Percentiles rank a stretch among this genome's conserved stretches.
Evolutionary conservation across 768 basidiomycete species (phyloP).

Genomic region (Crucibulum laeve): DNA sequence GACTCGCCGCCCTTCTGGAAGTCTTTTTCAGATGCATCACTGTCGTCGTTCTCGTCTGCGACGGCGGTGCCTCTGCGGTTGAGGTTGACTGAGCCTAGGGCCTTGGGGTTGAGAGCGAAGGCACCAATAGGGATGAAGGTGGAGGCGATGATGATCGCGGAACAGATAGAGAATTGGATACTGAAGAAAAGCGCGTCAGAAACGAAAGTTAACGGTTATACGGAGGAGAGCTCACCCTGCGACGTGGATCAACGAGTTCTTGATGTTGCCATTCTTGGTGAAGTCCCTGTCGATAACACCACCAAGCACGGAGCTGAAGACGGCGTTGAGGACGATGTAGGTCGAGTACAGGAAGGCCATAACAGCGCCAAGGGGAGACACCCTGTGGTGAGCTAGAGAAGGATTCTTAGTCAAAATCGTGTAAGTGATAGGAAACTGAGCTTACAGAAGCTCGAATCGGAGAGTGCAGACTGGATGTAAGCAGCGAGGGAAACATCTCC

Average conservation of each 20-base stretch:
- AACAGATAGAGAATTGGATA: constrained; percentile 24
- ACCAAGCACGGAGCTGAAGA: constrained; percentile 24
- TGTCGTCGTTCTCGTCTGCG: constrained; percentile 4
- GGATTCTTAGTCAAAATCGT: not conserved
- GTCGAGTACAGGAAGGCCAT: constrained; percentile 30
- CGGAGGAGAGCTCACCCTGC: constrained; percentile 18
- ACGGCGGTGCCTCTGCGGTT: no score
- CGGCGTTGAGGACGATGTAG: constrained; percentile 25
- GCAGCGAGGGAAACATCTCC: constrained; percentile 30
- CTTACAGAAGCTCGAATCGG: constrained; percentile 21
- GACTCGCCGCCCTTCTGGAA: no score
- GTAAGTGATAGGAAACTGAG: not conserved
- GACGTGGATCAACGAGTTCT: constrained; percentile 16
- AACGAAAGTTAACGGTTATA: not conserved
- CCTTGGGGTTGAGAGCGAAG: constrained; percentile 27
- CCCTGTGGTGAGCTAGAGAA: constrained; percentile 17
- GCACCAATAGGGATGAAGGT: constrained; percentile 24
- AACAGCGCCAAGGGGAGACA: constrained; percentile 25
- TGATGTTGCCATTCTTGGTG: constrained; percentile 14
- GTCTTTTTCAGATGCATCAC: constrained; percentile 10
- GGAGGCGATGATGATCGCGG: constrained; percentile 19
- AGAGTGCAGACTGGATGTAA: constrained; percentile 24
- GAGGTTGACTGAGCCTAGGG: constrained; percentile 10
- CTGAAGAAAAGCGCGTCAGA: constrained; percentile 5
- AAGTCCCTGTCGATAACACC: constrained; percentile 25